These are phyloP conservation scores for Silene vulgaris DNA, from an alignment of 179 eudicot species.

Conservation along the genomic window DNA sequence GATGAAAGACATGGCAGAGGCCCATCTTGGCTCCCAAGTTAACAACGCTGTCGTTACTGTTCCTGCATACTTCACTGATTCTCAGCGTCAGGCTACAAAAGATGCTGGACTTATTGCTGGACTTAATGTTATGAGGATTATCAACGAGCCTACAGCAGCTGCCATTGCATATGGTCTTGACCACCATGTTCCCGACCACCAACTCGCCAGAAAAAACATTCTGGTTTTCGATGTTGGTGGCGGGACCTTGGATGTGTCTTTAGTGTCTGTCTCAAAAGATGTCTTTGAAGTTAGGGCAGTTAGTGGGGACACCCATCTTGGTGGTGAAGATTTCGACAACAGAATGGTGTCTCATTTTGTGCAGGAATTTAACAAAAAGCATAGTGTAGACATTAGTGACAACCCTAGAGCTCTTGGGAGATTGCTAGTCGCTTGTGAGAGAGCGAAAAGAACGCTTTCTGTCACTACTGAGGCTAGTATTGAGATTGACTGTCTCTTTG, in stretches of 20 bases:
- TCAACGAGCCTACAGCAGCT: constrained; percentile 31
- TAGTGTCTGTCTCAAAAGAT: constrained; percentile 11
- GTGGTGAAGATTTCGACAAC: constrained; percentile 26
- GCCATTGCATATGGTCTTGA: constrained; percentile 28
- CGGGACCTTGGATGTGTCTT: constrained; percentile 24
- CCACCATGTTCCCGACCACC: background rate
- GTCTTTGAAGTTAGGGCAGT: constrained; percentile 18
- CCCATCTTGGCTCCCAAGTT: background rate
- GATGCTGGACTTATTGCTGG: constrained; percentile 22
- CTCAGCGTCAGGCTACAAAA: constrained; percentile 24
- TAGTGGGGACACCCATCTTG: constrained; percentile 23
- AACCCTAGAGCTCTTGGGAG: constrained; percentile 24
- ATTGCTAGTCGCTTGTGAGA: constrained; percentile 22
- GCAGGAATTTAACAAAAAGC: constrained; percentile 19
- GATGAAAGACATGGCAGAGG: constrained; percentile 13
- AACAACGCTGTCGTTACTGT: constrained; percentile 17
- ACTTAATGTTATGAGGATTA: constrained; percentile 13
- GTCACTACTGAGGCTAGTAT: constrained; percentile 6
- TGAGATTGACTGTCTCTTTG: constrained; percentile 6
- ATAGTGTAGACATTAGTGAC: constrained; percentile 13
- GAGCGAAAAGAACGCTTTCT: constrained; percentile 12
- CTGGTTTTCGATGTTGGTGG: constrained; percentile 19
- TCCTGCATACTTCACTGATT: constrained; percentile 26
- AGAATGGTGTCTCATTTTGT: constrained; percentile 20
- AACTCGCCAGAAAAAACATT: constrained; percentile 6